Evolutionary conservation across 495 filamentous ascomycete species (phyloP), one percentile per base, ranked within the genome.

Genomic region (Neurospora sp.): DNA sequence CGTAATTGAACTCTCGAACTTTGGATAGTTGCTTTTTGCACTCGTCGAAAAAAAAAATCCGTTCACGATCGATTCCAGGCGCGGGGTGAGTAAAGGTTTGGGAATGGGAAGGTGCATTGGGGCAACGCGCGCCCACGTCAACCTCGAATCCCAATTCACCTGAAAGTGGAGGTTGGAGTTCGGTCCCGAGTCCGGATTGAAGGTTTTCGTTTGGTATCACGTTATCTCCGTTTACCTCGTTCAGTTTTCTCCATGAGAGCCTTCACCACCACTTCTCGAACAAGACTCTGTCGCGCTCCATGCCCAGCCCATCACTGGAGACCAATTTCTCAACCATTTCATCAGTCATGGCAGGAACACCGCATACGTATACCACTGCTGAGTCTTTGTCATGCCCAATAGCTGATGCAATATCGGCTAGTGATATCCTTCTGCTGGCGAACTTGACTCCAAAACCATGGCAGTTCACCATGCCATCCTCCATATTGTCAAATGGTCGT

Each of bases 191-290:
- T 0, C 53, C 3, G 14, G 53, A 37, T 3, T 35, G 53, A 65
- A 65, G 53, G 1, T 4, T 65, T 65, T 65, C 53, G 53, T 65
- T 65, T 65, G 53, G 22, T 35, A 16, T 37, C 53, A 18, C 2
- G 16, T 65, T 11, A 16, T 14, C 14, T 35, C 53, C 27, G 27
- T 65, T 65, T 65, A 35, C 53, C 12, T 65, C 22, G 3, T 35
- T 35, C 53, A 18, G 1, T 35, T 61, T 9, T 61, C 27, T 61
- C 12, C 27, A 16, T 1, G 6, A 18, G 14, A 61, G 53, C 27
- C 7, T 35, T 35, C 76, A 96, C 94, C 94, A 97, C 94, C 93
- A 97, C 75, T 92, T 95, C 81, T 97, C 94, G 76, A 86, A 95
- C 42, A 94, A 80, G 0, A 96, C 90, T 27, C 87, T 83, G 39